Conservation (phyloP, 1,139 yeast genomes). For the Petasospora rhodanensis region DNA sequence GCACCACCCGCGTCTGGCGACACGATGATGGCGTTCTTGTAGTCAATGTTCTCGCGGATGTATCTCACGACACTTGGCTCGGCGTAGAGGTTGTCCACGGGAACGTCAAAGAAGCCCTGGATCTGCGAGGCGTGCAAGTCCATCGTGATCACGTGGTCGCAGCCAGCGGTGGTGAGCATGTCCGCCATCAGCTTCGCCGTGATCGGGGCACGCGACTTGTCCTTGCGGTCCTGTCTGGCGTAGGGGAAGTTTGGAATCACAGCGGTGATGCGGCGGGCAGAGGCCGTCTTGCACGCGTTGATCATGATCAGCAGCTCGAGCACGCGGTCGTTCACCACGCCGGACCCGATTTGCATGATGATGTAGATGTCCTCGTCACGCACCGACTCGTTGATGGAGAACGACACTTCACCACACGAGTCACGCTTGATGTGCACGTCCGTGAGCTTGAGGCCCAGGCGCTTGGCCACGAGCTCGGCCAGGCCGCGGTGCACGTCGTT, state of each 20-base stretch:
- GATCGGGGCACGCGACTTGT: conserved; percentile 93
- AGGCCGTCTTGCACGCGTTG: conserved; percentile 92
- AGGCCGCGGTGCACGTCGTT: conserved; percentile 86
- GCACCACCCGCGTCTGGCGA: conserved; percentile 99
- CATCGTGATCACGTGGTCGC: conserved; percentile 96
- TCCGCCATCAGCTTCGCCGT: conserved; percentile 96
- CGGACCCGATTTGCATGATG: conserved; percentile 86
- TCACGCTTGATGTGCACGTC: conserved; percentile 66
- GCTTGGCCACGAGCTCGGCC: conserved; percentile 77
- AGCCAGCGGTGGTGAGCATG: conserved; percentile 92
- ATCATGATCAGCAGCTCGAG: conserved; percentile 87
- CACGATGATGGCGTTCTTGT: conserved; percentile 75
- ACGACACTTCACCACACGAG: conserved; percentile 83
- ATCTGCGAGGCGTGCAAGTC: conserved; percentile 96
- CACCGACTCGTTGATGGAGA: conserved; percentile 90
- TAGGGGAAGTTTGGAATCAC: conserved; percentile 95
- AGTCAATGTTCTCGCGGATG: conserved; percentile 68
- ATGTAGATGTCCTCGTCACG: conserved; percentile 95
- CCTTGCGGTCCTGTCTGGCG: conserved; percentile 96
- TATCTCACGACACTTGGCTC: conserved; percentile 92
- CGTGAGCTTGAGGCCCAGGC: conserved; percentile 58
- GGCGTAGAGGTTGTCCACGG: conserved; percentile 93
- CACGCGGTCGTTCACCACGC: conserved; percentile 83
- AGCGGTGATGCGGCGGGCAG: conserved; percentile 92
- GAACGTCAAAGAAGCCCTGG: conserved; percentile 94